A percentile compares a stretch with the other conserved stretches of the same genome.
phyloP scores from a whole-genome alignment of 2,329 filamentous ascomycete species.

The Lachnum nothofagi region DNA sequence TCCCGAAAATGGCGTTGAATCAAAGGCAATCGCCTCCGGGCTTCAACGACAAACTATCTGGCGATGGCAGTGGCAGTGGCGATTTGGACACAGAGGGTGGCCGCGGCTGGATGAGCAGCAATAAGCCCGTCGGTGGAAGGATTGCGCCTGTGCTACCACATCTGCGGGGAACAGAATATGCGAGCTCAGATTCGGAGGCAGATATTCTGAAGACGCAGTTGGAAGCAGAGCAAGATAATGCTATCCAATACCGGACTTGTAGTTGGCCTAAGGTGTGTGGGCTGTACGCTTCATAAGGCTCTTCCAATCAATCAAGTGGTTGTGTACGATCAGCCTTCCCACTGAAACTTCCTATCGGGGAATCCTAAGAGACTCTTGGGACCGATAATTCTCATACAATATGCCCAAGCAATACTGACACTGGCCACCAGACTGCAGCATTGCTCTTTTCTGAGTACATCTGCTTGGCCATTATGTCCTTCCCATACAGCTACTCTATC shows the following conservation, averaged over 20 bases:
- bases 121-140: slow-evolving; percentile 21
- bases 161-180: slow-evolving; percentile 25
- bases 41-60: slow-evolving; percentile 4
- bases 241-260: slow-evolving; percentile 88
- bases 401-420: slow-evolving; percentile 5
- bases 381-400: neutral
- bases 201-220: slow-evolving; percentile 57
- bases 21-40: slow-evolving; percentile 4
- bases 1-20: slow-evolving; percentile 32
- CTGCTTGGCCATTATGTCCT: slow-evolving; percentile 88
- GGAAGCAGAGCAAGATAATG: slow-evolving; percentile 67
- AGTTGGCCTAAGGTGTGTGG: slow-evolving; percentile 75
- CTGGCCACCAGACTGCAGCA: slow-evolving; percentile 62
- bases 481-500: slow-evolving; percentile 86
- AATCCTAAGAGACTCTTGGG: neutral
- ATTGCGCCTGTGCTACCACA: slow-evolving; percentile 32
- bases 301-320: neutral
- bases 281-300: slow-evolving; percentile 4
- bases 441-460: slow-evolving; percentile 94
- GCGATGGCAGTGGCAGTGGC: slow-evolving; percentile 1
- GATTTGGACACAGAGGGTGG: slow-evolving; percentile 13
- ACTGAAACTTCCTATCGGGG: neutral
- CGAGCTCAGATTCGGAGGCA: slow-evolving; percentile 21
- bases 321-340: neutral
- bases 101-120: slow-evolving; percentile 6